Conservation (phyloP, 1,139 yeast species). For the Lodderomyces parapsilosis region DNA sequence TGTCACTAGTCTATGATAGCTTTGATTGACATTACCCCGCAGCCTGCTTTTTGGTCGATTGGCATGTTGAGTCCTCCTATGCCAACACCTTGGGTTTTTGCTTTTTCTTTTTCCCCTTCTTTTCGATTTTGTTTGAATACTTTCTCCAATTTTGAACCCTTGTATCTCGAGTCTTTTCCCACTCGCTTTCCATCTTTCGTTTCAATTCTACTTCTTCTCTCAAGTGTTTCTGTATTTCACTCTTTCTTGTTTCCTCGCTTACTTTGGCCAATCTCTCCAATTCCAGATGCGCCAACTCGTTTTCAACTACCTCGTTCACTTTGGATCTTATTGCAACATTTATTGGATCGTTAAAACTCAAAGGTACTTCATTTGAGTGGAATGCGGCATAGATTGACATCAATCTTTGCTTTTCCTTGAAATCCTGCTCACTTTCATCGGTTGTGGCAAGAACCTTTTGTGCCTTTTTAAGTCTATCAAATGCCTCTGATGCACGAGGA, state of each 20-base stretch:
- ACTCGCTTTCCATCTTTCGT: slow-evolving; percentile 43
- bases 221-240: slow-evolving; percentile 31
- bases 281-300: slow-evolving; percentile 31
- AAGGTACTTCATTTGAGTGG: background rate
- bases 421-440: slow-evolving; percentile 16
- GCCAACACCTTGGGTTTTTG: slow-evolving; percentile 33
- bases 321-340: slow-evolving; percentile 17
- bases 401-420: slow-evolving; percentile 37
- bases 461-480: slow-evolving; percentile 49
- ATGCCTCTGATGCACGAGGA: slow-evolving; percentile 59
- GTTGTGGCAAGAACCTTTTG: slow-evolving; percentile 24
- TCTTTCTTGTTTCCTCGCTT: slow-evolving; percentile 26
- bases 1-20: too few relatives aligned
- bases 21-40: too few relatives aligned
- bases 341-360: slow-evolving; percentile 6
- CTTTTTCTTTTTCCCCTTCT: slow-evolving; percentile 36
- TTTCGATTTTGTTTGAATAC: slow-evolving; percentile 44
- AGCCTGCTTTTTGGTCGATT: too few relatives aligned
- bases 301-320: slow-evolving; percentile 26
- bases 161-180: slow-evolving; percentile 64
- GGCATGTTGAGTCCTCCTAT: slow-evolving; percentile 16
- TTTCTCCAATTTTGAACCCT: slow-evolving; percentile 64
- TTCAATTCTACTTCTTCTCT: slow-evolving; percentile 38
- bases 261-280: slow-evolving; percentile 34
- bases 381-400: slow-evolving; percentile 26